Base-by-base conservation (phyloP, 495 filamentous ascomycete species). In the Delitschia confertaspora region DNA sequence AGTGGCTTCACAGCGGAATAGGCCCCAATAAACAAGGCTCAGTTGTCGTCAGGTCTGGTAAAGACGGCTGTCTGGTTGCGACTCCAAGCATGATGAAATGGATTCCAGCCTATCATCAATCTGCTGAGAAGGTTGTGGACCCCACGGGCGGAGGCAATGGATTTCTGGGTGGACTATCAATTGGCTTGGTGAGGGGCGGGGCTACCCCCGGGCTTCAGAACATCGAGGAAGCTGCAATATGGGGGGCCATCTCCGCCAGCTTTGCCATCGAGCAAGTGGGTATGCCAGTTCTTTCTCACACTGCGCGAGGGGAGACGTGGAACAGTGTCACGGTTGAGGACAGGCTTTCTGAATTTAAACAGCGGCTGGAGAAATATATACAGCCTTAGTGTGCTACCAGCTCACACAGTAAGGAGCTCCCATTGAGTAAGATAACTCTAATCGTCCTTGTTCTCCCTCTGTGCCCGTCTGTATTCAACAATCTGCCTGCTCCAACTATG, bases 111-210 rank as follows among this genome's bases (percentile, higher is more conserved):
- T 78, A 75, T 58, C 72, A 79, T 50, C 61, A 67, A 41, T 62
- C 66, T 20, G 31, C 45, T 20, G 38, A 50, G 6, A 72, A 69
- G 38, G 85, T 96, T 6, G 66, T 93, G 11, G 91, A 98, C 62
- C 88, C 89, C 0, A 98, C 91, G 0, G 91, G 91, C n/a, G 91
- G 88, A 16, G 91, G 91, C 0, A 98, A 98, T 60, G 79, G 82
- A 0, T 98, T 95, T 56, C 69, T 96, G 0, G 91, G 91, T 6
- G 91, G 75, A 3, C 57, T 95, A n/a, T 72, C 78, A 0, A 76
- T 89, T 17, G 86, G 80, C 1, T 62, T 94, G 47, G 76, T 81
- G 10, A 69, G 79, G 44, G 53, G 53, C 22, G 45, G 45, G 10
- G 30, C 42, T 24, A 18, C 49, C n/a, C 53, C 64, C 6, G 60